Percentiles rank a stretch among this genome's conserved stretches.
Evolutionary conservation across 1,284 basidiomycete genomes (phyloP).

Genomic region (Cutaneotrichosporon cavernicola): DNA sequence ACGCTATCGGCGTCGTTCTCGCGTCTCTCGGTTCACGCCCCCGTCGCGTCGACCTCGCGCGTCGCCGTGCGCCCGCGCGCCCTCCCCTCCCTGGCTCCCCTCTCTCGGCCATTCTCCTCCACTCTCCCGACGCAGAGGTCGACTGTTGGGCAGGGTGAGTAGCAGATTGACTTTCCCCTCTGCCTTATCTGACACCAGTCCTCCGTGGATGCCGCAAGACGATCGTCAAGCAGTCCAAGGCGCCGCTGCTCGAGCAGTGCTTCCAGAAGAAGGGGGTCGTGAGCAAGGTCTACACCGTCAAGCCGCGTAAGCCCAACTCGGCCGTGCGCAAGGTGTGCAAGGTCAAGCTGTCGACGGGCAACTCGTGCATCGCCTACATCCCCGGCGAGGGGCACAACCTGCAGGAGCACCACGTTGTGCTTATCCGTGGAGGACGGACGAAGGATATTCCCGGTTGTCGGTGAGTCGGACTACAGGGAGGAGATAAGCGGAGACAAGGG

Average conservation of each 20-base stretch:
- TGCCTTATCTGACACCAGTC: conserved; percentile 14
- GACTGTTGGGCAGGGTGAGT: conserved; percentile 72
- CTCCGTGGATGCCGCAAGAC: conserved; percentile 49
- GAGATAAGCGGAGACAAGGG: not conserved
- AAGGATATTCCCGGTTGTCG: conserved; percentile 97
- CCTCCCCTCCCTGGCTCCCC: conserved; percentile 48
- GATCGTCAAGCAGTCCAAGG: conserved; percentile 58
- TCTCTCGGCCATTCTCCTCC: conserved; percentile 60
- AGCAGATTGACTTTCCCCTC: not conserved
- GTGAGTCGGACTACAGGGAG: conserved; percentile 56
- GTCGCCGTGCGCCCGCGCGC: conserved; percentile 15
- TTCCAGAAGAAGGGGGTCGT: conserved; percentile 90
- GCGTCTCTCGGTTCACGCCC: conserved; percentile 30
- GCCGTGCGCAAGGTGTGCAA: conserved; percentile 95
- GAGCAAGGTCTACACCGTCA: conserved; percentile 74
- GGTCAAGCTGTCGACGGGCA: conserved; percentile 88
- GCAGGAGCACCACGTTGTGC: conserved; percentile 95
- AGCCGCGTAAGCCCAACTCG: conserved; percentile 98
- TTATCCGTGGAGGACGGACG: conserved; percentile 88
- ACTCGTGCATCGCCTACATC: conserved; percentile 89
- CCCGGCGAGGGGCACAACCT: conserved; percentile 97
- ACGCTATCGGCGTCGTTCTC: conserved; percentile 35
- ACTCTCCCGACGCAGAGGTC: conserved; percentile 58
- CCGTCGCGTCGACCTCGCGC: conserved; percentile 35
- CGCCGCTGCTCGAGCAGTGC: conserved; percentile 72